These are phyloP conservation scores for Pezizomycotina sp. DNA, from an alignment of 2,329 filamentous ascomycete genomes.

Conservation along the genomic window DNA sequence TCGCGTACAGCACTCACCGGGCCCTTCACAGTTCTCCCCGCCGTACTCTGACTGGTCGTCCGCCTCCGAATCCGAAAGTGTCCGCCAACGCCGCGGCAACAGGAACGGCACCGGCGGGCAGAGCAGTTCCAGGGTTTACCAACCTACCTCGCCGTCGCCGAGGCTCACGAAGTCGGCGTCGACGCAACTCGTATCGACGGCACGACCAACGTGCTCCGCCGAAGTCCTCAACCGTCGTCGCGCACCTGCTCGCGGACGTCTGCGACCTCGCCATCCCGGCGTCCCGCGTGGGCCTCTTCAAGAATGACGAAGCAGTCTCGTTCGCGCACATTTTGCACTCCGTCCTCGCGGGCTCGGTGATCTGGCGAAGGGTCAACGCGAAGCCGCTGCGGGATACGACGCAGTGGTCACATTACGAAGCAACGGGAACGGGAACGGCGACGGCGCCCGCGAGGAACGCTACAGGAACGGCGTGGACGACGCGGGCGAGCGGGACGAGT, in stretches of 20 bases:
- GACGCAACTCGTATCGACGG: constrained; percentile 11
- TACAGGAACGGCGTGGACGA: no score
- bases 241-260: constrained; percentile 14
- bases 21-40: background rate
- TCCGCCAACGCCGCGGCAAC: no score
- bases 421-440: no score
- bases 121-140: no score
- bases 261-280: constrained; percentile 17
- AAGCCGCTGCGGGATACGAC: no score
- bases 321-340: constrained; percentile 9
- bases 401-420: no score
- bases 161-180: constrained; percentile 14
- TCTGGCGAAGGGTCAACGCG: constrained; percentile 18
- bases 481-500: no score
- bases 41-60: constrained; percentile 1
- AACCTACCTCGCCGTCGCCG: constrained; percentile 14
- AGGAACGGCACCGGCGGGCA: no score
- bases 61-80: constrained; percentile 5
- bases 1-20: constrained; percentile 5
- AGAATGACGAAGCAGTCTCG: constrained; percentile 15
- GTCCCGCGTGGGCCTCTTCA: constrained; percentile 13
- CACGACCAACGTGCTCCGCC: constrained; percentile 4
- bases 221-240: constrained; percentile 8
- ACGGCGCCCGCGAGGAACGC: no score
- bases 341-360: constrained; percentile 13